These are phyloP conservation scores for Verticillium klebahnii DNA, from an alignment of 2,329 filamentous ascomycete genomes.

Conservation along the genomic window DNA sequence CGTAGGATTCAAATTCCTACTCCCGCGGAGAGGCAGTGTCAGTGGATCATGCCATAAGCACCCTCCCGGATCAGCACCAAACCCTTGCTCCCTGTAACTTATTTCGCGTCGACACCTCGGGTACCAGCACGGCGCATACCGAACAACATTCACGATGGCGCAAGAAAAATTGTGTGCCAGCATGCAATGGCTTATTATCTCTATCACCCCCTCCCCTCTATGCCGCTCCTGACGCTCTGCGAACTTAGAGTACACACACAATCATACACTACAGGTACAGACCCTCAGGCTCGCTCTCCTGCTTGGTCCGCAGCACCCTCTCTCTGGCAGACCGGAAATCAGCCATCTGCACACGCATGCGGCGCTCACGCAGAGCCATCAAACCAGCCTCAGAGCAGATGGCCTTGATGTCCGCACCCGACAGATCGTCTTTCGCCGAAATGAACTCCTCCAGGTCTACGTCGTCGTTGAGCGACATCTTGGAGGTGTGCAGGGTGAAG, in stretches of 20 bases:
- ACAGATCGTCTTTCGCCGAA: conserved; percentile 95
- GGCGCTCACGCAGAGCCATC: conserved; percentile 86
- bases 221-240: neutral
- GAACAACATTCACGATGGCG: neutral
- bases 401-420: conserved; percentile 96
- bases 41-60: too few relatives aligned
- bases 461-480: conserved; percentile 95
- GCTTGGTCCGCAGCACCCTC: conserved; percentile 96
- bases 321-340: conserved; percentile 93
- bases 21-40: too few relatives aligned
- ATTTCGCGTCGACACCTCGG: too few relatives aligned
- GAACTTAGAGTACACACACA: neutral
- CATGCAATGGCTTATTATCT: neutral
- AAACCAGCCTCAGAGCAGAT: conserved; percentile 97
- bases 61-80: too few relatives aligned
- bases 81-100: too few relatives aligned
- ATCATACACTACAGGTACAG: conserved; percentile 76
- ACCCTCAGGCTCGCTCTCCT: conserved; percentile 95
- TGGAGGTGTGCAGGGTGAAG: conserved; percentile 94
- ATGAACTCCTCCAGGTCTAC: conserved; percentile 99
- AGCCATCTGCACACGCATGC: conserved; percentile 98
- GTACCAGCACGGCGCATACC: too few relatives aligned
- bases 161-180: neutral
- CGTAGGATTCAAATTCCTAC: too few relatives aligned
- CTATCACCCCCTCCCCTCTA: neutral